Evolutionary conservation across 78 protist species (phyloP).

Genomic region (Dictyostelium discoideum): DNA sequence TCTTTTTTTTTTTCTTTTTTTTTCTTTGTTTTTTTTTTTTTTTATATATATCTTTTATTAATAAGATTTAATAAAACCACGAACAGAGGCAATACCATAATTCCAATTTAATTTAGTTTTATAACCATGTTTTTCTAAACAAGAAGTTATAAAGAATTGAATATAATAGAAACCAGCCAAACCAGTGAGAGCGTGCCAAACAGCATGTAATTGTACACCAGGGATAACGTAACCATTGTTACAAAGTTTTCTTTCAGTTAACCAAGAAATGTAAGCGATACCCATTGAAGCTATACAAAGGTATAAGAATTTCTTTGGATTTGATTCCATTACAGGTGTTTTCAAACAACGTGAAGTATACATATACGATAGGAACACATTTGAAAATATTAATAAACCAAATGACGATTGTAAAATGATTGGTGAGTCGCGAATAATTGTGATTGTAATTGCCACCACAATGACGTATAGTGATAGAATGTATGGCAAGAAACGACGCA

Average conservation of each 20-base stretch:
- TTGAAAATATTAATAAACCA: slow-evolving; percentile 21
- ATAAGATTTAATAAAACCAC: neutral
- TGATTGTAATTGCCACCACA: slow-evolving; percentile 38
- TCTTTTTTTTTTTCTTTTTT: neutral
- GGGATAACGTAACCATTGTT: slow-evolving; percentile 53
- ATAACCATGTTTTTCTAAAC: slow-evolving; percentile 38
- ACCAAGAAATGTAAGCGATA: slow-evolving; percentile 52
- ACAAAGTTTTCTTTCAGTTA: slow-evolving; percentile 70
- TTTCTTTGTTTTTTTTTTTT: no score
- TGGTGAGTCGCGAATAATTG: slow-evolving; percentile 35
- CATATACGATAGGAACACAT: neutral
- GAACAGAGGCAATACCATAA: slow-evolving; percentile 37
- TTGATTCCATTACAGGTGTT: neutral
- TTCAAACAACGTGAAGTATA: neutral
- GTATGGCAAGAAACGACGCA: slow-evolving; percentile 36
- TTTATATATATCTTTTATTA: no score
- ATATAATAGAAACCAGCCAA: slow-evolving; percentile 51
- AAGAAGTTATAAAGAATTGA: slow-evolving; percentile 31
- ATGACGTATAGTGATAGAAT: neutral
- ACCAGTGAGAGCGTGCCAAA: slow-evolving; percentile 70
- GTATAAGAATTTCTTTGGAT: slow-evolving; percentile 20
- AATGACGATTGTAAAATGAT: slow-evolving; percentile 55
- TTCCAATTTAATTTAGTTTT: slow-evolving; percentile 32
- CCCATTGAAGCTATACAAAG: slow-evolving; percentile 34
- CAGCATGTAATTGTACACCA: slow-evolving; percentile 67